phyloP scores from a whole-genome alignment of 768 basidiomycete genomes.

The Auricularia sp. region DNA sequence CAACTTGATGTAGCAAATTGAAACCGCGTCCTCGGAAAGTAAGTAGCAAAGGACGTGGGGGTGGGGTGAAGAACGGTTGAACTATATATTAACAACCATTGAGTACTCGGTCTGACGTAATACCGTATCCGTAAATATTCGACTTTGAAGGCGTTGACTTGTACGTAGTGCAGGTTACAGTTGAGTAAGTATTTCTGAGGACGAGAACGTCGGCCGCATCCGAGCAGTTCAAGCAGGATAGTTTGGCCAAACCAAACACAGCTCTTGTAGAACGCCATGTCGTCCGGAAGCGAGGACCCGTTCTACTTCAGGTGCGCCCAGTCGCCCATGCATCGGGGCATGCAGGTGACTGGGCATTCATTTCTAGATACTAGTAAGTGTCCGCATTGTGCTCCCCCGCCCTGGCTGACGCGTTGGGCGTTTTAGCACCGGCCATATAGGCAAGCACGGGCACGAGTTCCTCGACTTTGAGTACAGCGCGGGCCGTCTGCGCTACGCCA shows the following conservation, averaged over 20 bases:
- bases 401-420: conserved; percentile 12
- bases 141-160: too few relatives aligned
- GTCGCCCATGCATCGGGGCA: conserved; percentile 8
- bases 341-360: conserved; percentile 11
- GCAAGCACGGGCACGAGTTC: conserved; percentile 96
- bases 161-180: too few relatives aligned
- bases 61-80: too few relatives aligned
- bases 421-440: conserved; percentile 88
- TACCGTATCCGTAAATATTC: too few relatives aligned
- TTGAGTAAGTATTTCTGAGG: too few relatives aligned
- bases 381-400: conserved; percentile 5
- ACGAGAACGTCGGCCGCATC: too few relatives aligned
- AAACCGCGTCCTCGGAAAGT: too few relatives aligned
- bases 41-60: too few relatives aligned
- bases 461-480: conserved; percentile 97
- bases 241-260: not conserved
- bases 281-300: conserved; percentile 52
- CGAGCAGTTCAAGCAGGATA: too few relatives aligned
- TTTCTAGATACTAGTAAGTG: conserved; percentile 42
- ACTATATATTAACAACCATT: too few relatives aligned
- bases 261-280: conserved; percentile 22
- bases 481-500: conserved; percentile 92
- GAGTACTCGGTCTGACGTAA: too few relatives aligned
- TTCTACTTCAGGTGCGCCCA: conserved; percentile 63
- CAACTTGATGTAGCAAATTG: too few relatives aligned